Percentiles rank a stretch among this genome's conserved stretches.
Evolutionary conservation across 2,329 filamentous ascomycete species (phyloP).

Genomic region (Fusarium coffeatum): DNA sequence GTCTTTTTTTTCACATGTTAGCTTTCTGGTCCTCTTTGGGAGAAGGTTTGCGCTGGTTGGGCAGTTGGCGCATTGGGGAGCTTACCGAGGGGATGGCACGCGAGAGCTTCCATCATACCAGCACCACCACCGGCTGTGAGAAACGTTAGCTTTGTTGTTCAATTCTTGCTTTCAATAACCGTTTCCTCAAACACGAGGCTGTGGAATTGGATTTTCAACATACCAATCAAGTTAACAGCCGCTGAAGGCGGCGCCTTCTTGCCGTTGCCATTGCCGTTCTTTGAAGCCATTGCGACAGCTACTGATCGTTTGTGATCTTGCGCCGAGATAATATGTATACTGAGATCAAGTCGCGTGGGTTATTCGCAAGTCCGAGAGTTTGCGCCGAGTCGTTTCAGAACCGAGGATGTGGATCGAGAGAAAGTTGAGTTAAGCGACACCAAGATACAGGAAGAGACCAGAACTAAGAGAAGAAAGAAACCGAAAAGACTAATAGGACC

Average conservation of each 20-base stretch:
- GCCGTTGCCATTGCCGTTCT: conserved; percentile 46
- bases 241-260: conserved; percentile 83
- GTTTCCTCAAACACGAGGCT: not conserved
- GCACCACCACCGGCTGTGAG: conserved; percentile 88
- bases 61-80: conserved; percentile 16
- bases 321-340: conserved; percentile 4
- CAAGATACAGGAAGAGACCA: not conserved
- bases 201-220: too few species aligned
- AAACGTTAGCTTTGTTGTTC: conserved; percentile 25
- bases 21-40: not conserved
- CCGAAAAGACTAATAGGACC: not conserved
- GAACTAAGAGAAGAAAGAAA: not conserved
- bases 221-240: conserved; percentile 92
- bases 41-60: conserved; percentile 1
- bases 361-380: conserved; percentile 3
- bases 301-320: not conserved
- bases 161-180: too few species aligned
- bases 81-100: conserved; percentile 90
- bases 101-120: conserved; percentile 99
- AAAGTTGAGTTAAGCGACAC: not conserved
- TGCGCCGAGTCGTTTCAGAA: conserved; percentile 27
- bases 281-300: conserved; percentile 50
- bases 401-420: conserved; percentile 37
- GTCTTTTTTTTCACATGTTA: conserved; percentile 68
- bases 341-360: not conserved